These are phyloP conservation scores for Ceratocystis destructans DNA, from an alignment of 2,329 filamentous ascomycete species.

Conservation along the genomic window DNA sequence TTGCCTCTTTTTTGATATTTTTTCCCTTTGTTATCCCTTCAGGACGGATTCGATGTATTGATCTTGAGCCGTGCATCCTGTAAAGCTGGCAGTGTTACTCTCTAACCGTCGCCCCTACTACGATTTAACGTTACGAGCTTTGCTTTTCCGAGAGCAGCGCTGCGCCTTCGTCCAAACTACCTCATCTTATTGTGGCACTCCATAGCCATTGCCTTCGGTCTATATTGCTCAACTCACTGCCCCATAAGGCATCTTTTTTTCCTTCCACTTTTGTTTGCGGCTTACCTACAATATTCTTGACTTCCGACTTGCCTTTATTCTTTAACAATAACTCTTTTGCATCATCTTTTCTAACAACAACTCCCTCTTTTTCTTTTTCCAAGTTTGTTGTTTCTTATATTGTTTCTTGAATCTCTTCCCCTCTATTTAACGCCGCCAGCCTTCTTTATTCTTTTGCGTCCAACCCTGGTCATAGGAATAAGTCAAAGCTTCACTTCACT, in stretches of 20 bases:
- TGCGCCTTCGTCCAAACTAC: constrained; percentile 9
- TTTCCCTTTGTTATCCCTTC: constrained; percentile 5
- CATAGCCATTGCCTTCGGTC: constrained; percentile 8
- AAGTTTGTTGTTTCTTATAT: neutral
- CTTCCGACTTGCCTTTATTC: neutral
- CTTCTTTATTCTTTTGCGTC: neutral
- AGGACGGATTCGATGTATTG: constrained; percentile 3
- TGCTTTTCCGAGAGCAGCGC: constrained; percentile 6
- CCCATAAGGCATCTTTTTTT: neutral
- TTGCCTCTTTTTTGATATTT: neutral
- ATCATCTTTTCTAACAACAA: neutral
- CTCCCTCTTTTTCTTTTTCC: neutral
- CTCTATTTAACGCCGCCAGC: constrained; percentile 5
- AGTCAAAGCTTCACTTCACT: constrained; percentile 5
- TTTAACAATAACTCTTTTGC: constrained; percentile 1
- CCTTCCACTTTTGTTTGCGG: neutral
- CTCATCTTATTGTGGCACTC: constrained; percentile 8
- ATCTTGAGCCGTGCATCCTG: neutral
- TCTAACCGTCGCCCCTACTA: constrained; percentile 4
- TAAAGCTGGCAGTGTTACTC: constrained; percentile 2
- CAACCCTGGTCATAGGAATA: constrained; percentile 7
- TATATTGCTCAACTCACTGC: constrained; percentile 11
- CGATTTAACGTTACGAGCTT: constrained; percentile 9
- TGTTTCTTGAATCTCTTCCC: neutral
- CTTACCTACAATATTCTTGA: neutral